phyloP scores from a whole-genome alignment of 1,284 basidiomycete genomes.

The Paramarasmius palmivorus region DNA sequence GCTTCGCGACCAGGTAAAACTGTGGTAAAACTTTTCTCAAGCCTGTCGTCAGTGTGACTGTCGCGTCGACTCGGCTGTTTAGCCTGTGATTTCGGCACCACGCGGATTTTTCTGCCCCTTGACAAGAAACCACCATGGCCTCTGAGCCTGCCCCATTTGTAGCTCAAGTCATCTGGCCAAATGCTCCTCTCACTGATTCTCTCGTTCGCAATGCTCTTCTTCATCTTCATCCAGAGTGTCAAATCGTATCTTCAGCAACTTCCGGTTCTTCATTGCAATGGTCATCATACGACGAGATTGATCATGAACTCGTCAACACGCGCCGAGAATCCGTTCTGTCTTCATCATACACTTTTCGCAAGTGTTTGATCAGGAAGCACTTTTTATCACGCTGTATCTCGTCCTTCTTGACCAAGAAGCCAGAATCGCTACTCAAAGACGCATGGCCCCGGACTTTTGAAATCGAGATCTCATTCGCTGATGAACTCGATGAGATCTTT shows the following conservation, averaged over 20 bases:
- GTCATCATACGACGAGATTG: constrained; percentile 82
- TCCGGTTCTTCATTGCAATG: constrained; percentile 53
- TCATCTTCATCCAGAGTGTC: background rate
- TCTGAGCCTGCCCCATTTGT: constrained; percentile 8
- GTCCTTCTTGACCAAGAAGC: constrained; percentile 75
- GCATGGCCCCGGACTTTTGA: constrained; percentile 84
- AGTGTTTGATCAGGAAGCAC: constrained; percentile 94
- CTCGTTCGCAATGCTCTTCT: constrained; percentile 67
- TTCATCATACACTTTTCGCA: constrained; percentile 89
- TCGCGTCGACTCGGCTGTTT: background rate
- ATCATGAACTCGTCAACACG: constrained; percentile 69
- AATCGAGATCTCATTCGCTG: constrained; percentile 87
- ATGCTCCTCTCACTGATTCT: constrained; percentile 72
- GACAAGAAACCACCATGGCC: background rate
- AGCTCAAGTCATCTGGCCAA: constrained; percentile 74
- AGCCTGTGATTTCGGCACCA: constrained; percentile 7
- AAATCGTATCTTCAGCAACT: constrained; percentile 36
- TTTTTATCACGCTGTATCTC: constrained; percentile 82
- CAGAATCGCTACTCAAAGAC: constrained; percentile 50
- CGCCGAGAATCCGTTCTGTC: constrained; percentile 57
- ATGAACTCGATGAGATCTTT: constrained; percentile 95
- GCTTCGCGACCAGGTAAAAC: background rate
- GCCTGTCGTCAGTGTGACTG: background rate
- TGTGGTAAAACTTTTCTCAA: constrained; percentile 2
- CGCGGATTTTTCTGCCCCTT: constrained; percentile 1